Evolutionary conservation across 2,329 filamentous ascomycete genomes (phyloP).

Genomic region (Cucurbitaria berberidis): DNA sequence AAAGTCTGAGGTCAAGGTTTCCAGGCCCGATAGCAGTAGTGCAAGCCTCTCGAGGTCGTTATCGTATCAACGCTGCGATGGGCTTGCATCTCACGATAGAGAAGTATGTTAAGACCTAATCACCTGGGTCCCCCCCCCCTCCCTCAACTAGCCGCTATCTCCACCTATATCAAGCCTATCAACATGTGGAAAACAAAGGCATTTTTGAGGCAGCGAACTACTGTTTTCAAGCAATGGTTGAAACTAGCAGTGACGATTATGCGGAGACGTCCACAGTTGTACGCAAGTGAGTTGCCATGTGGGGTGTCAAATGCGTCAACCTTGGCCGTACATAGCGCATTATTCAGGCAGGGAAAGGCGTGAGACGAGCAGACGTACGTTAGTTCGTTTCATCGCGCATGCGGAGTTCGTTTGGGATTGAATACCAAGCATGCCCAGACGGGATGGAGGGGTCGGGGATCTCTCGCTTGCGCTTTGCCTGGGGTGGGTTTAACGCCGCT

Average conservation of each 20-base stretch:
- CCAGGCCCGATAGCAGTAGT: not conserved
- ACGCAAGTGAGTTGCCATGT: not conserved
- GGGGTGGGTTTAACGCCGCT: not conserved
- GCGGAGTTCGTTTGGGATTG: constrained; percentile 13
- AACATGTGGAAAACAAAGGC: not conserved
- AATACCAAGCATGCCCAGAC: not conserved
- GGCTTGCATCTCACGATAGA: not conserved
- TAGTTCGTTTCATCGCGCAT: constrained; percentile 18
- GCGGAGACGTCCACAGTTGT: not conserved
- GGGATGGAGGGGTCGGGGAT: not conserved
- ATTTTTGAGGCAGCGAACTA: too few relatives aligned
- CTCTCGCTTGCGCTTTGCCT: constrained; percentile 15
- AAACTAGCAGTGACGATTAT: not conserved
- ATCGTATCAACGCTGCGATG: not conserved
- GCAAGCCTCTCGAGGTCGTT: not conserved
- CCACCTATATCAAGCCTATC: not conserved
- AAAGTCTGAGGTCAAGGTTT: not conserved
- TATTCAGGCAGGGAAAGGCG: constrained; percentile 2
- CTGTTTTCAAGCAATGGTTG: not conserved
- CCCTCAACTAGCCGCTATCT: not conserved
- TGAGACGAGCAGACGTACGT: constrained; percentile 15
- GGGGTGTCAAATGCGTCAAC: constrained; percentile 5
- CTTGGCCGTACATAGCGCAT: too few relatives aligned
- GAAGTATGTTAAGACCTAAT: not conserved
- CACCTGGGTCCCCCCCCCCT: not conserved